A percentile compares a stretch with the other conserved stretches of the same genome.
Evolutionary conservation across 441 rosid species (phyloP).

Genomic region (Populus hybrid): DNA sequence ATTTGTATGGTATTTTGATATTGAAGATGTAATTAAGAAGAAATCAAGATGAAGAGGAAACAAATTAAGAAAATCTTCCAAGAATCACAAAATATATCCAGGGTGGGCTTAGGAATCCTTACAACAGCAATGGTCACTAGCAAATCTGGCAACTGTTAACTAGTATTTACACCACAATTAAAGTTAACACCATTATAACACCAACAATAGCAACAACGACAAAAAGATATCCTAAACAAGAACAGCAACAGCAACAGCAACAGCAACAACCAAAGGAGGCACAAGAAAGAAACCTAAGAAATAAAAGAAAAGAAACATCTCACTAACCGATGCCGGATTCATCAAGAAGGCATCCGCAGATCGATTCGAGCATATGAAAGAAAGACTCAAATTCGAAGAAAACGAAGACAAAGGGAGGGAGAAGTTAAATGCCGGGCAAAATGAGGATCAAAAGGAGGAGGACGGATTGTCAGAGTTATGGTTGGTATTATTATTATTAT

Average conservation of each 20-base stretch:
- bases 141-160: slow-evolving; percentile 15
- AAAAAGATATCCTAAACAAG: not conserved
- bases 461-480: not conserved
- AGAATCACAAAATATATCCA: slow-evolving; percentile 42
- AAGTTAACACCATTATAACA: slow-evolving; percentile 15
- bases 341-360: slow-evolving; percentile 35
- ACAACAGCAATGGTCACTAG: not conserved
- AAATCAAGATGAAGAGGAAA: slow-evolving; percentile 7
- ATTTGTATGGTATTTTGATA: slow-evolving; percentile 1
- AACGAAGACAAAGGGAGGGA: not conserved
- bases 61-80: slow-evolving; percentile 37
- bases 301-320: too few species aligned
- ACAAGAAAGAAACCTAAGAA: slow-evolving; percentile 2
- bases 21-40: slow-evolving; percentile 3
- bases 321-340: slow-evolving; percentile 29
- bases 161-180: slow-evolving; percentile 40
- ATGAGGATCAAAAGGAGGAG: slow-evolving; percentile 63
- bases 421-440: slow-evolving; percentile 52
- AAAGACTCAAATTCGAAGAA: not conserved
- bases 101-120: slow-evolving; percentile 24
- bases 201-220: not conserved
- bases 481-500: slow-evolving; percentile 28
- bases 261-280: not conserved
- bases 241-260: too few species aligned
- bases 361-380: slow-evolving; percentile 25